Percentiles rank a stretch among this genome's conserved stretches.
Evolutionary conservation across 169 alveolate species (phyloP).

Genomic region (Cryptosporidium baileyi): DNA sequence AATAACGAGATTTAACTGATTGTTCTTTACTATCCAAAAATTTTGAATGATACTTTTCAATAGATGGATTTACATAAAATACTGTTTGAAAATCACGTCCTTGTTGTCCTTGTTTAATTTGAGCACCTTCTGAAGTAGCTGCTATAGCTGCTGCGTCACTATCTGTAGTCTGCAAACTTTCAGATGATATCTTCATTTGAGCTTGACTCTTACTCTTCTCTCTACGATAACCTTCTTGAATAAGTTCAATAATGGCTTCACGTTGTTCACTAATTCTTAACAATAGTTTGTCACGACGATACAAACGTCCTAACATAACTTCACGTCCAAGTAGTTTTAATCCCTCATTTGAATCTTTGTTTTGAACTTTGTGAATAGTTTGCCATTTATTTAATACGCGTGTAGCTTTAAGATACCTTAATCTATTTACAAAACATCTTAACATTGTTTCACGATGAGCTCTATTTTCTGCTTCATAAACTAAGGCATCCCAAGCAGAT

Average conservation of each 20-base stretch:
- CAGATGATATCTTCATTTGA: slow-evolving; percentile 57
- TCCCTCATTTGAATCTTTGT: slow-evolving; percentile 60
- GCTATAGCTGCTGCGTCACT: slow-evolving; percentile 65
- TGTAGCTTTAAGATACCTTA: slow-evolving; percentile 61
- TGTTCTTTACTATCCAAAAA: slow-evolving; percentile 26
- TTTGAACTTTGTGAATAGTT: slow-evolving; percentile 53
- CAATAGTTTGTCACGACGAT: slow-evolving; percentile 63
- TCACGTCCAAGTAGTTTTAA: slow-evolving; percentile 52
- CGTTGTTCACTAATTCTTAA: slow-evolving; percentile 33
- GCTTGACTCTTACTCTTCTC: slow-evolving; percentile 67
- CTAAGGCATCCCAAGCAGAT: slow-evolving; percentile 68
- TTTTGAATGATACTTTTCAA: slow-evolving; percentile 20
- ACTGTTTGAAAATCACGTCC: slow-evolving; percentile 66
- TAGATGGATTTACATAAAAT: slow-evolving; percentile 48
- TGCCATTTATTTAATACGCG: slow-evolving; percentile 61
- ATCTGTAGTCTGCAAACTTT: slow-evolving; percentile 58
- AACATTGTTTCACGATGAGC: slow-evolving; percentile 68
- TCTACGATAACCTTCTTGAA: slow-evolving; percentile 64
- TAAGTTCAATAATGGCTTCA: slow-evolving; percentile 67
- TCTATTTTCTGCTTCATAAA: slow-evolving; percentile 62
- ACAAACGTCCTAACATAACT: slow-evolving; percentile 62
- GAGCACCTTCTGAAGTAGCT: slow-evolving; percentile 67
- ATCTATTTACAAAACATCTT: slow-evolving; percentile 60
- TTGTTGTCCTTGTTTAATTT: slow-evolving; percentile 67
- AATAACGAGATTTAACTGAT: slow-evolving; percentile 28